A percentile compares a stretch with the other conserved stretches of the same genome.
Evolutionary conservation across 257 asterid species (phyloP).

Genomic region (Salvia hispanica): DNA sequence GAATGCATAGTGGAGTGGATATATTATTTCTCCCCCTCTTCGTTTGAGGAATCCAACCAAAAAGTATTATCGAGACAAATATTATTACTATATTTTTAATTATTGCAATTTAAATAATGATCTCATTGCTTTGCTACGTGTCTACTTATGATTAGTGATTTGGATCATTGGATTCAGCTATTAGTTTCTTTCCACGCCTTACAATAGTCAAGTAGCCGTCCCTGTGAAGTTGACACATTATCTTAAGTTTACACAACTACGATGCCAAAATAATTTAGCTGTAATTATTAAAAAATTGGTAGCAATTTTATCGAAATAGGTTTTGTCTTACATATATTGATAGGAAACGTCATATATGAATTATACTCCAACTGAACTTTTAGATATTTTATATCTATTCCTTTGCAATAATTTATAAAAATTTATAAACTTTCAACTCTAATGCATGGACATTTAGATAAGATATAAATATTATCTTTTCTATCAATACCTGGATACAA

Average conservation of each 20-base stretch:
- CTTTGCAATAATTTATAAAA: too few species aligned
- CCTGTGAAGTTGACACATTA: constrained; percentile 8
- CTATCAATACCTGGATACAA: too few species aligned
- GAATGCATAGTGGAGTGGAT: too few species aligned
- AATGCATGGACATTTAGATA: too few species aligned
- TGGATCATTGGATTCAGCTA: not conserved
- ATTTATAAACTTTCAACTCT: too few species aligned
- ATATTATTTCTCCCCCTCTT: not conserved
- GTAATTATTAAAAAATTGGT: not conserved
- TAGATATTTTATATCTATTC: too few species aligned
- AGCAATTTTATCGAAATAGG: too few species aligned
- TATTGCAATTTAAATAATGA: not conserved
- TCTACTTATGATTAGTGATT: constrained; percentile 2
- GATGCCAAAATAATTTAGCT: not conserved
- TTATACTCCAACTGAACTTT: too few species aligned
- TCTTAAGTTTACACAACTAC: not conserved
- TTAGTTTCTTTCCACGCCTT: not conserved
- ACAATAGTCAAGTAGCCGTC: not conserved
- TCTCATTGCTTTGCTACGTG: not conserved
- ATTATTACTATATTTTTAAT: not conserved
- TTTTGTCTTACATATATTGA: too few species aligned
- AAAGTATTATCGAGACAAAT: not conserved
- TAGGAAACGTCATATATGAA: too few species aligned
- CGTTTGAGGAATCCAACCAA: not conserved
- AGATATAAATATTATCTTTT: too few species aligned